Evolutionary conservation across 306 rosid species (phyloP).

Genomic region (Citrullus colocynthis): DNA sequence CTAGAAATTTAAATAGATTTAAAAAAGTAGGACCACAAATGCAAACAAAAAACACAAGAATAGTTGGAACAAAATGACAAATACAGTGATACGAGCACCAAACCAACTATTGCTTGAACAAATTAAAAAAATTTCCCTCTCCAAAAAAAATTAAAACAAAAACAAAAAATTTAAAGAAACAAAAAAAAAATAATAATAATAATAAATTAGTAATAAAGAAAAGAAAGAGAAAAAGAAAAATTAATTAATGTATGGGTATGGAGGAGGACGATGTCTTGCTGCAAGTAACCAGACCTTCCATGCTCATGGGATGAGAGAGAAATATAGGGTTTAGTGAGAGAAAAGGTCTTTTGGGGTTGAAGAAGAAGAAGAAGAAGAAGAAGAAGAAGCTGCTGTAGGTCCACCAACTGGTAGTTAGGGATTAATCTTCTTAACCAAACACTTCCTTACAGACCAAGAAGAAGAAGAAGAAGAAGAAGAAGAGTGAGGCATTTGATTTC

Average conservation of each 20-base stretch:
- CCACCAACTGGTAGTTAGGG: conserved; percentile 71
- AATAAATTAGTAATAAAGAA: not conserved
- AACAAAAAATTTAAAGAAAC: not conserved
- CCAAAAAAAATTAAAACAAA: not conserved
- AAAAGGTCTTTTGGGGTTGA: conserved; percentile 19
- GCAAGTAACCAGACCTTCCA: conserved; percentile 34
- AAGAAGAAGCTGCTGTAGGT: conserved; percentile 21
- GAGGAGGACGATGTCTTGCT: conserved; percentile 20
- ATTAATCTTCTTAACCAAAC: conserved; percentile 50
- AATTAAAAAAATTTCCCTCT: not conserved
- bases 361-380: not conserved
- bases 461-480: not conserved
- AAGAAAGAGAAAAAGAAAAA: conserved; percentile 11
- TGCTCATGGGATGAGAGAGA: conserved; percentile 29
- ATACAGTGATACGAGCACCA: conserved; percentile 28
- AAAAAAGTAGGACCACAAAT: conserved; percentile 7
- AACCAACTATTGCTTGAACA: conserved; percentile 12
- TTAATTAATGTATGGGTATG: conserved; percentile 17
- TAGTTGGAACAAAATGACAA: conserved; percentile 27
- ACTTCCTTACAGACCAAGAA: conserved; percentile 9
- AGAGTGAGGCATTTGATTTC: conserved; percentile 3
- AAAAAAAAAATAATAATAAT: not conserved
- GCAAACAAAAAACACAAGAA: conserved; percentile 6
- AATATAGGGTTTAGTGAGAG: conserved; percentile 3
- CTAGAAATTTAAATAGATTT: conserved; percentile 9